Conservation (phyloP, 2,329 filamentous ascomycete species). For the Pseudogymnoascus pannorum region DNA sequence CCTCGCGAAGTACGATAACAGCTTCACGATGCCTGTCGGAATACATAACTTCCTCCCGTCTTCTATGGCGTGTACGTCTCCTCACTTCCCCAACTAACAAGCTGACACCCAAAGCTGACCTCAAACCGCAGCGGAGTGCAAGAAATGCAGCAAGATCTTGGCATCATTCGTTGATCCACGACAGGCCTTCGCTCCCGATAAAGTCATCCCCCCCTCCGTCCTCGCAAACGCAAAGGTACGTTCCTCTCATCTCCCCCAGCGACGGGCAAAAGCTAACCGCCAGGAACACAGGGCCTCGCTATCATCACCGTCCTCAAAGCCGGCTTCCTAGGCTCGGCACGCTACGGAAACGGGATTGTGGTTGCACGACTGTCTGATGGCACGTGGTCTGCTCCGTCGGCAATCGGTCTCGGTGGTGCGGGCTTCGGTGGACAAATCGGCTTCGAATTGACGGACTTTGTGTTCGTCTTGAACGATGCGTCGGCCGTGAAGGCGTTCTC, state of each 20-base stretch:
- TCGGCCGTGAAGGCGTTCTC: constrained; percentile 88
- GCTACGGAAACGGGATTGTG: constrained; percentile 75
- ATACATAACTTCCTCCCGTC: constrained; percentile 61
- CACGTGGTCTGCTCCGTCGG: constrained; percentile 72
- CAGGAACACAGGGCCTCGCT: constrained; percentile 58
- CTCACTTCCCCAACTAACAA: constrained; percentile 13
- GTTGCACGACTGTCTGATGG: constrained; percentile 73
- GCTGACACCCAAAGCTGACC: constrained; percentile 19
- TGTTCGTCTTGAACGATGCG: constrained; percentile 94
- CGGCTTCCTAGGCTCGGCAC: constrained; percentile 74
- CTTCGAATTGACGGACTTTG: constrained; percentile 86
- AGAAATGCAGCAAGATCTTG: constrained; percentile 93
- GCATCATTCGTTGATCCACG: constrained; percentile 89
- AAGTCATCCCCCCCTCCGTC: constrained; percentile 87
- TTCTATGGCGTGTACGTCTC: constrained; percentile 58
- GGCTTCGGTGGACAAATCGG: constrained; percentile 83
- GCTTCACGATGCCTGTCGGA: constrained; percentile 36
- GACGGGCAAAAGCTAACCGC: constrained; percentile 12
- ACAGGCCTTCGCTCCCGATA: constrained; percentile 91
- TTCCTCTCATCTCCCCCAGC: constrained; percentile 14
- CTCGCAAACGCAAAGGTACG: constrained; percentile 83
- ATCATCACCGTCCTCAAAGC: constrained; percentile 83
- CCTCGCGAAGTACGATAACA: constrained; percentile 6
- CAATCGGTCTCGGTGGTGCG: constrained; percentile 72
- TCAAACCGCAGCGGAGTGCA: constrained; percentile 71